Conservation (phyloP, 495 filamentous ascomycete species). For the Aspergillus coremiiformis region DNA sequence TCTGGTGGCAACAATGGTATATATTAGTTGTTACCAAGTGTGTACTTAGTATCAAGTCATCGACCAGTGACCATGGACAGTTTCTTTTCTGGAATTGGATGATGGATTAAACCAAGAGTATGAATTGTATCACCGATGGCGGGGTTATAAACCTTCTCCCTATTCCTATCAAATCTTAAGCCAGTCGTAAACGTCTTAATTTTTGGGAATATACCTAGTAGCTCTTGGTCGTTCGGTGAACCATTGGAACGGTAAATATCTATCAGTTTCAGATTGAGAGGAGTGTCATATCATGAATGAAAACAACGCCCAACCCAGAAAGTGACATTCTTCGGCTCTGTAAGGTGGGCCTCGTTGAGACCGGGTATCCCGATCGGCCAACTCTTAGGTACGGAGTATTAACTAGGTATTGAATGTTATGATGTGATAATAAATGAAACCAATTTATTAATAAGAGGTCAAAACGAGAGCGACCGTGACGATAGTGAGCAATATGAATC, state of each 20-base stretch:
- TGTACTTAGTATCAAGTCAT: too few species aligned
- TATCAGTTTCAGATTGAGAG: constrained; percentile 8
- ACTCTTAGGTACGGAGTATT: not conserved
- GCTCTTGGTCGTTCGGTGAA: not conserved
- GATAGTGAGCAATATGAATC: not conserved
- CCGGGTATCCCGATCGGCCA: constrained; percentile 18
- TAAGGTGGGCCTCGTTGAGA: constrained; percentile 12
- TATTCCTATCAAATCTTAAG: not conserved
- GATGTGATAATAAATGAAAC: not conserved
- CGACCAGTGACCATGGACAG: too few species aligned
- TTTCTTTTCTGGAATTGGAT: too few species aligned
- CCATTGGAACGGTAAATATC: constrained; percentile 4
- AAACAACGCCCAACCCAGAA: constrained; percentile 1
- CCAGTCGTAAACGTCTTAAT: not conserved
- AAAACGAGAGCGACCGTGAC: not conserved
- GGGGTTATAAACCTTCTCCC: not conserved
- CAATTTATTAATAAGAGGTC: not conserved
- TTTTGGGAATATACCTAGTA: not conserved
- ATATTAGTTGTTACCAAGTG: not conserved
- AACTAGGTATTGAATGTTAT: not conserved
- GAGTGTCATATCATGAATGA: constrained; percentile 2
- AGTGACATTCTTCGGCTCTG: constrained; percentile 14
- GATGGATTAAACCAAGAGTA: not conserved
- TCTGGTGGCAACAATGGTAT: not conserved
- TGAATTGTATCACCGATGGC: not conserved